Percentiles rank a stretch among this genome's conserved stretches.
These are phyloP conservation scores for Gyrodon lividus DNA, from an alignment of 768 basidiomycete species.

Conservation along the genomic window DNA sequence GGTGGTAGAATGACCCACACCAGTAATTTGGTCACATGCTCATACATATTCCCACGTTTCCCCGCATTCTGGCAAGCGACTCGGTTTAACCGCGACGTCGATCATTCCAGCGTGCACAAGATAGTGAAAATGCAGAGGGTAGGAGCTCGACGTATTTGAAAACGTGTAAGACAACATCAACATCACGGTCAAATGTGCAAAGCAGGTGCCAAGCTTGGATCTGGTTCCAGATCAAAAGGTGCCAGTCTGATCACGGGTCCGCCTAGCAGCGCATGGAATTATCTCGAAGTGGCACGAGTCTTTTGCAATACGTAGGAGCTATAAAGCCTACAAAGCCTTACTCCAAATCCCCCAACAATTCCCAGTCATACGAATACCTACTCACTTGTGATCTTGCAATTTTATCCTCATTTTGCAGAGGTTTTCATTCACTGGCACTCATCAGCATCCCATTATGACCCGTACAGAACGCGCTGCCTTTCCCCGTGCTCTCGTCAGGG, in stretches of 20 bases:
- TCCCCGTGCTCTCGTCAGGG: conserved; percentile 70
- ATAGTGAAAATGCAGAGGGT: not conserved
- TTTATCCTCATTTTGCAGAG: not conserved
- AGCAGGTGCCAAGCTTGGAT: not conserved
- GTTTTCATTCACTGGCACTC: not conserved
- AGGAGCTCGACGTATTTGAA: not conserved
- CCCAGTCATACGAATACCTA: not conserved
- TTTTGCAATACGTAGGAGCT: no score
- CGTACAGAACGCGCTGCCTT: conserved; percentile 73
- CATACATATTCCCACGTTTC: conserved; percentile 31
- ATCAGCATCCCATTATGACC: conserved; percentile 53
- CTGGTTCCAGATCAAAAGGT: not conserved
- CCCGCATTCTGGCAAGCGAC: conserved; percentile 17
- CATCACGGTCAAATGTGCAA: not conserved
- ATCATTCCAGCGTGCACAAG: not conserved
- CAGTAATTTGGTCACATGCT: no score
- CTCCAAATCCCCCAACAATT: not conserved
- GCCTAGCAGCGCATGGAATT: conserved; percentile 1
- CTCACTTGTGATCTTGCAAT: not conserved
- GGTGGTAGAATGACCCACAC: no score
- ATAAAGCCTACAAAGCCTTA: no score
- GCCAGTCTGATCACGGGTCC: conserved; percentile 13
- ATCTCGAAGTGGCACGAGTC: conserved; percentile 7
- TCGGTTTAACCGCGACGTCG: not conserved
- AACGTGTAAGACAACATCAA: conserved; percentile 1